These are phyloP conservation scores for Brachypodium distachyon DNA, from an alignment of 202 grass and related monocot species.

Conservation along the genomic window DNA sequence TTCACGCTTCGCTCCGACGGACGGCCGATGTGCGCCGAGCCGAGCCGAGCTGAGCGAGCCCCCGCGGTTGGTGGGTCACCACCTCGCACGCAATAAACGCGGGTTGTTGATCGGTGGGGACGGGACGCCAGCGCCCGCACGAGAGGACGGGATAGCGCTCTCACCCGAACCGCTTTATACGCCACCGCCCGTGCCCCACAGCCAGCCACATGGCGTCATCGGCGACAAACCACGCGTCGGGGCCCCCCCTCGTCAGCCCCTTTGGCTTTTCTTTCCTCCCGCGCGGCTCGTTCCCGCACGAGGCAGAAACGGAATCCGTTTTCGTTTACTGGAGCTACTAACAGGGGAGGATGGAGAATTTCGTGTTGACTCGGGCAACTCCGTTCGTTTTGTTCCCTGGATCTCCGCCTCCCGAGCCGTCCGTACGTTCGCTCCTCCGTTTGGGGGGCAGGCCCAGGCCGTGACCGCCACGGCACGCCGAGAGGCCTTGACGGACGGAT, in stretches of 20 bases:
- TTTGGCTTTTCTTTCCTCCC: too few relatives aligned
- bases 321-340: too few relatives aligned
- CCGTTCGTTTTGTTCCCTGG: too few relatives aligned
- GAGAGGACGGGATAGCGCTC: neutral
- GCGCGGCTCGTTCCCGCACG: neutral
- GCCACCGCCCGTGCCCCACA: slow-evolving; percentile 1
- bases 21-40: neutral
- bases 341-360: too few relatives aligned
- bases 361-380: neutral
- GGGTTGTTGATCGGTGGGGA: neutral
- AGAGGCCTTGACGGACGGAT: too few relatives aligned
- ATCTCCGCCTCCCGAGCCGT: too few relatives aligned
- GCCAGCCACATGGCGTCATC: slow-evolving; percentile 30
- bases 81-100: too few relatives aligned
- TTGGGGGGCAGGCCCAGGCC: neutral
- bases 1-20: neutral
- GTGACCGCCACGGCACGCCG: neutral
- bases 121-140: neutral
- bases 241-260: neutral
- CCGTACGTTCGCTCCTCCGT: neutral
- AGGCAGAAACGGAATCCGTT: neutral
- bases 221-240: neutral
- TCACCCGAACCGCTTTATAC: neutral
- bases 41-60: too few relatives aligned
- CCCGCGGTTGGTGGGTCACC: too few relatives aligned